These are phyloP conservation scores for Epicoccum nigrum DNA, from an alignment of 2,329 filamentous ascomycete genomes.

Conservation along the genomic window DNA sequence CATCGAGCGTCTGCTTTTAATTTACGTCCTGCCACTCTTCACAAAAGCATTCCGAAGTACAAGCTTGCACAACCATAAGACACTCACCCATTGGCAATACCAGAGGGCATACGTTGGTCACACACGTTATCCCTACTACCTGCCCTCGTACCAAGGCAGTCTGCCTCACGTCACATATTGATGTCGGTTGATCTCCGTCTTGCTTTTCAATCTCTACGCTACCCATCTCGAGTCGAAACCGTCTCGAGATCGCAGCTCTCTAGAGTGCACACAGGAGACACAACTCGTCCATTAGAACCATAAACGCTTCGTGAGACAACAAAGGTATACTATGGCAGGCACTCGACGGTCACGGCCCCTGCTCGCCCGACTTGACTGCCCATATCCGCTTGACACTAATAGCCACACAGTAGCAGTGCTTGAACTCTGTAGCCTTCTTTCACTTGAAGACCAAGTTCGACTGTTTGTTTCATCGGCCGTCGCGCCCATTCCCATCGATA, in stretches of 20 bases:
- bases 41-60: constrained; percentile 27
- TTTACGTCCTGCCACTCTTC: constrained; percentile 30
- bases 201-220: constrained; percentile 60
- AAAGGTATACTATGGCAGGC: constrained; percentile 50
- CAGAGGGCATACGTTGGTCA: constrained; percentile 25
- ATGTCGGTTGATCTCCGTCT: constrained; percentile 66
- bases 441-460: constrained; percentile 38
- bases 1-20: constrained; percentile 33
- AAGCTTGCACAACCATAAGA: constrained; percentile 30
- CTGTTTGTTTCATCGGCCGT: constrained; percentile 38
- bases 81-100: constrained; percentile 24
- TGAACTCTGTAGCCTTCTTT: constrained; percentile 38
- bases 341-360: constrained; percentile 42
- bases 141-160: constrained; percentile 27
- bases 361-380: constrained; percentile 33
- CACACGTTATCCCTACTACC: constrained; percentile 22
- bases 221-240: constrained; percentile 61
- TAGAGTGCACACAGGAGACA: constrained; percentile 62
- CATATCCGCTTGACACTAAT: constrained; percentile 42
- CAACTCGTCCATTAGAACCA: constrained; percentile 54
- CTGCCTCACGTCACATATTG: constrained; percentile 49
- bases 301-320: constrained; percentile 28
- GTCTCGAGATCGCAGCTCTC: constrained; percentile 64
- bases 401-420: constrained; percentile 41
- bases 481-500: constrained; percentile 30